Percentiles rank a stretch among this genome's conserved stretches.
Conservation (phyloP, 495 filamentous ascomycete species). For the Annulohypoxylon nitens region DNA sequence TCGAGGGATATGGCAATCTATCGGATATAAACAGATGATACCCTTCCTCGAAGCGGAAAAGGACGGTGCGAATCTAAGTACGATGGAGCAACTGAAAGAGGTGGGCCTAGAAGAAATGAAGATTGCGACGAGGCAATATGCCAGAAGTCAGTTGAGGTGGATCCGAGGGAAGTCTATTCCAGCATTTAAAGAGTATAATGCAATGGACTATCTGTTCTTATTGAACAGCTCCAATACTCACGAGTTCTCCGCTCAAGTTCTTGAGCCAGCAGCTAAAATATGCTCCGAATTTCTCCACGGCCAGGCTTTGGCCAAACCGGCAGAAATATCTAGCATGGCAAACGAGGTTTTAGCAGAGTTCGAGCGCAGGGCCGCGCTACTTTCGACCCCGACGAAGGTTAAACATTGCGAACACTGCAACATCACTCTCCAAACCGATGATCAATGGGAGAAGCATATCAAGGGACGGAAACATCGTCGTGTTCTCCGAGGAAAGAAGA, state of each 20-base stretch:
- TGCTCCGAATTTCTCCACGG: constrained; percentile 70
- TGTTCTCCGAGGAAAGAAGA: constrained; percentile 47
- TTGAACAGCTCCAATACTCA: constrained; percentile 77
- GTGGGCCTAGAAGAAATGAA: constrained; percentile 69
- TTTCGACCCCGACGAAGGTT: constrained; percentile 63
- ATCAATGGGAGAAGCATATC: constrained; percentile 82
- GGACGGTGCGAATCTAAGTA: constrained; percentile 49
- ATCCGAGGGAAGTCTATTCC: constrained; percentile 83
- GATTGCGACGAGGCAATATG: constrained; percentile 86
- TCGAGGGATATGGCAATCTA: constrained; percentile 93
- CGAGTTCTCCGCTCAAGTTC: constrained; percentile 70
- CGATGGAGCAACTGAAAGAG: constrained; percentile 56
- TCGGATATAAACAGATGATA: constrained; percentile 92
- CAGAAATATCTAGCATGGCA: constrained; percentile 70
- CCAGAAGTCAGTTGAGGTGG: constrained; percentile 85
- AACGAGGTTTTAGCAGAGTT: constrained; percentile 66
- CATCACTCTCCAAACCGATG: constrained; percentile 74
- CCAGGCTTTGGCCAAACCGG: constrained; percentile 69
- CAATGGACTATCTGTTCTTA: constrained; percentile 72
- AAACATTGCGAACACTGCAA: constrained; percentile 78
- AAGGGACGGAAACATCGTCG: constrained; percentile 71
- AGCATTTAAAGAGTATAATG: constrained; percentile 67
- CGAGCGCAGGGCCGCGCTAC: constrained; percentile 62
- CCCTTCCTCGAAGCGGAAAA: constrained; percentile 71
- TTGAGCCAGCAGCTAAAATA: constrained; percentile 71